These are phyloP conservation scores for Coemansia sp. DNA, from an alignment of 192 early-diverging fungal genomes.

Conservation along the genomic window DNA sequence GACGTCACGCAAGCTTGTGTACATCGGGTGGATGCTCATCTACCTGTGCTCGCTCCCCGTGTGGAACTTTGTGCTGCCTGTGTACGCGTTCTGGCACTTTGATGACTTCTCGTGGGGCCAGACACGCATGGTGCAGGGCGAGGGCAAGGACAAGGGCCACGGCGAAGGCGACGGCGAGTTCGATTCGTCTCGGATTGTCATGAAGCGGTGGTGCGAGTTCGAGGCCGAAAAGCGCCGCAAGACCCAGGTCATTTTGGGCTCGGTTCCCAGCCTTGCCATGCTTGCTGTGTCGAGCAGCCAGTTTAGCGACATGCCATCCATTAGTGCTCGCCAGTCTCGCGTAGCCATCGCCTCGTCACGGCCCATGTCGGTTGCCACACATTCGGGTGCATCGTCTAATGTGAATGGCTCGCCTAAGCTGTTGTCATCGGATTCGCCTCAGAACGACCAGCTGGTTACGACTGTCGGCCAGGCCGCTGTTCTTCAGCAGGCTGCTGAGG, in stretches of 20 bases:
- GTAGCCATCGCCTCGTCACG: conserved; percentile 15
- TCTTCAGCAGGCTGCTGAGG: conserved; percentile 38
- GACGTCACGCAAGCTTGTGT: conserved; percentile 75
- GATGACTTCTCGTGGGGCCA: conserved; percentile 88
- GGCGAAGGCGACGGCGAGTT: conserved; percentile 72
- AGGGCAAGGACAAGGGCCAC: conserved; percentile 61
- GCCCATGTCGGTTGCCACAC: conserved; percentile 19
- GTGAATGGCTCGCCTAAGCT: conserved; percentile 2
- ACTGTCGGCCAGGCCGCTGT: conserved; percentile 29
- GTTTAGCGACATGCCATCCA: conserved; percentile 4
- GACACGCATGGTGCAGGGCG: conserved; percentile 69
- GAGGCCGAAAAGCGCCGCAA: conserved; percentile 57
- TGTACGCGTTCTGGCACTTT: conserved; percentile 84
- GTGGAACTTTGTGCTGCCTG: conserved; percentile 80
- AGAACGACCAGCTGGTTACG: conserved; percentile 8
- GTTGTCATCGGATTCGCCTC: conserved; percentile 13
- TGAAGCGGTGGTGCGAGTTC: conserved; percentile 80
- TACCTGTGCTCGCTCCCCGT: conserved; percentile 70
- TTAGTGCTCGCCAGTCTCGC: conserved; percentile 29
- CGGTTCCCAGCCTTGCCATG: conserved; percentile 34
- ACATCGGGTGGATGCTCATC: conserved; percentile 83
- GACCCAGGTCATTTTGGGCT: conserved; percentile 51
- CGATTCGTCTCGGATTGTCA: conserved; percentile 69
- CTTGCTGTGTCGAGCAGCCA: conserved; percentile 28
- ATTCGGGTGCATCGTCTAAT: conserved; percentile 16